These are phyloP conservation scores for Paramecium sexaurelia DNA, from an alignment of 73 alveolate species.

Conservation along the genomic window DNA sequence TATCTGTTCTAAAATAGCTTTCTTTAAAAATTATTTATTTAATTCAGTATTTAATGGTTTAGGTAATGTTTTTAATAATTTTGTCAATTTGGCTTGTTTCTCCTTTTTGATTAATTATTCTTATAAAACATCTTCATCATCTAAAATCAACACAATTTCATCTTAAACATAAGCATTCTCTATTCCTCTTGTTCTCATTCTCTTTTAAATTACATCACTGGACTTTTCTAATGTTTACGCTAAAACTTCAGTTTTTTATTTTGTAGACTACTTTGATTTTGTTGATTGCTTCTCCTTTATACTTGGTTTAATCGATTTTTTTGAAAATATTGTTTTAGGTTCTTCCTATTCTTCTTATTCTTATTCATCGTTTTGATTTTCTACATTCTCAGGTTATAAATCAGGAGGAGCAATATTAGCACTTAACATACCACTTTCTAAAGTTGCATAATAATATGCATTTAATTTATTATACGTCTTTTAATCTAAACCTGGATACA, in stretches of 20 bases:
- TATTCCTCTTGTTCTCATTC: conserved; percentile 6
- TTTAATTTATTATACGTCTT: neutral
- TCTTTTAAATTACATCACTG: neutral
- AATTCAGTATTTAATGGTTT: conserved; percentile 52
- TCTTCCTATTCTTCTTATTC: conserved; percentile 3
- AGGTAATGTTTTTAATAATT: neutral
- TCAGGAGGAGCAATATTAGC: conserved; percentile 18
- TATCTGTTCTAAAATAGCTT: conserved; percentile 64
- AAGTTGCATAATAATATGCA: neutral
- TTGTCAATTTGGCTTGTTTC: conserved; percentile 34
- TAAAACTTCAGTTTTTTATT: neutral
- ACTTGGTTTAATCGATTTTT: conserved; percentile 3
- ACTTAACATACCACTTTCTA: neutral
- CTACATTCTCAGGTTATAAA: neutral
- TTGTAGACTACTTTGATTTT: neutral
- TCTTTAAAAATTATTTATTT: conserved; percentile 24
- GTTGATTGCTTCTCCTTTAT: neutral
- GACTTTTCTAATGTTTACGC: neutral
- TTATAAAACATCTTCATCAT: conserved; percentile 3
- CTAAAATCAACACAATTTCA: neutral
- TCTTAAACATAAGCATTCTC: conserved; percentile 35
- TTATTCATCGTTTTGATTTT: neutral
- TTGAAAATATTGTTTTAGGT: conserved; percentile 14
- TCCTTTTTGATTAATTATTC: conserved; percentile 7
- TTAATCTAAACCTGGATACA: neutral